phyloP scores from a whole-genome alignment of 148 eudicot genomes.

The Vaccinium vitisidaea region DNA sequence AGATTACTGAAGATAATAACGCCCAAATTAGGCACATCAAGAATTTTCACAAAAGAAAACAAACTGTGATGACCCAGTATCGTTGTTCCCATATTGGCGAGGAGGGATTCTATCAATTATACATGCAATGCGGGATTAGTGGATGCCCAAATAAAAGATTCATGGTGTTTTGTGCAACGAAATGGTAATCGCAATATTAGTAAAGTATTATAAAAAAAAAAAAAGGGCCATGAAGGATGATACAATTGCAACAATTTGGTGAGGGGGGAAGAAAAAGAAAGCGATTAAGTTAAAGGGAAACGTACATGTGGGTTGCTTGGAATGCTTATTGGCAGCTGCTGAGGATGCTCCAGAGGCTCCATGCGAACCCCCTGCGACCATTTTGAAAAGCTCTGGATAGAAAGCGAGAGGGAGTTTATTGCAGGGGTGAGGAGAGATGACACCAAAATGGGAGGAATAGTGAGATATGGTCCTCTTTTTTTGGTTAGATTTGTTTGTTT shows the following conservation, averaged over 20 bases:
- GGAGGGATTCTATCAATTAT: not conserved
- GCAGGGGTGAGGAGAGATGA: too few relatives aligned
- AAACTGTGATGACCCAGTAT: not conserved
- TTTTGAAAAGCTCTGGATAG: not conserved
- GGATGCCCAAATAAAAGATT: not conserved
- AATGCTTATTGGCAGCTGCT: not conserved
- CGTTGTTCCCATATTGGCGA: not conserved
- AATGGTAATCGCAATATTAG: not conserved
- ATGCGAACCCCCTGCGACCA: conserved; percentile 8
- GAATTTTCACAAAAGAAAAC: not conserved
- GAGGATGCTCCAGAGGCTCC: conserved; percentile 15
- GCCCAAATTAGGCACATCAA: not conserved
- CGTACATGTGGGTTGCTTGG: conserved; percentile 21
- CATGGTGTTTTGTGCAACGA: not conserved
- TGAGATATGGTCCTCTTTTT: too few relatives aligned
- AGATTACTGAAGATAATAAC: not conserved
- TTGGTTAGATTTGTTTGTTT: too few relatives aligned
- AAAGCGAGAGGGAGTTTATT: not conserved
- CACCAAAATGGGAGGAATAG: too few relatives aligned
- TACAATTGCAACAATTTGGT: not conserved
- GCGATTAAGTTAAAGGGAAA: not conserved
- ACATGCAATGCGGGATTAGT: not conserved
- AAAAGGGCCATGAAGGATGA: not conserved
- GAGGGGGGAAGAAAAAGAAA: not conserved
- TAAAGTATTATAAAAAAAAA: not conserved